phyloP scores from a whole-genome alignment of 208 protist species.

The Wallacemonas sp. region DNA sequence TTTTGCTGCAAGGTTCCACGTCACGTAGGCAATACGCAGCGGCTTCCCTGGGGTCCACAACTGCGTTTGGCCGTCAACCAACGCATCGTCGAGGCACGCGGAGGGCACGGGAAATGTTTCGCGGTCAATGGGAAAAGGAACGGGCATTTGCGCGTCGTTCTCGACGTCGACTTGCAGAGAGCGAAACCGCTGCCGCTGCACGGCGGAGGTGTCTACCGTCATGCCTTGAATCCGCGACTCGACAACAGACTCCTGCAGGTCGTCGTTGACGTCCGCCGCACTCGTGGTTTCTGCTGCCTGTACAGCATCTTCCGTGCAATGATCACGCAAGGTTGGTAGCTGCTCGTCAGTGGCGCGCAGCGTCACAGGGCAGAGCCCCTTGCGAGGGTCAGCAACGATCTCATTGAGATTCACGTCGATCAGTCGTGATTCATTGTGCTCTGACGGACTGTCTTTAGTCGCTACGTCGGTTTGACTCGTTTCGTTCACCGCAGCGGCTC shows the following conservation, averaged over 20 bases:
- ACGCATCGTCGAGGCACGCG: conserved; percentile 38
- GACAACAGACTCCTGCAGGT: background rate
- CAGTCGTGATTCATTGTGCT: too few relatives aligned
- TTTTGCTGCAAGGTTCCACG: conserved; percentile 81
- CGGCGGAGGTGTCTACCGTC: background rate
- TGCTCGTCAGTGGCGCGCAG: background rate
- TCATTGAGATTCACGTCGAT: too few relatives aligned
- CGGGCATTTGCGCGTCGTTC: conserved; percentile 26
- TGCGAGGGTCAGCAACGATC: too few relatives aligned
- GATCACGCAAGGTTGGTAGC: background rate
- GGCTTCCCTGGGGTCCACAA: conserved; percentile 66
- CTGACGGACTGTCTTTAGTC: too few relatives aligned
- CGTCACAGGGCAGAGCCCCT: background rate
- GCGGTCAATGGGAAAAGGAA: conserved; percentile 42
- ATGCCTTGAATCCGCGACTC: conserved; percentile 3
- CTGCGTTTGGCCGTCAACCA: conserved; percentile 25
- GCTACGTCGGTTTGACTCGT: too few relatives aligned
- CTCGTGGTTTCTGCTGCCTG: background rate
- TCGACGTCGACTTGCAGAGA: conserved; percentile 26
- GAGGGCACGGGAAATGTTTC: conserved; percentile 70
- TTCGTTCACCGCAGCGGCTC: too few relatives aligned
- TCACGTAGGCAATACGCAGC: conserved; percentile 75
- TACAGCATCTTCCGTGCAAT: too few relatives aligned
- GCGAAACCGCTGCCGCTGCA: background rate
- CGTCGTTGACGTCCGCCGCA: too few relatives aligned